Conservation (phyloP, 768 basidiomycete genomes). For the Tremella fuciformis region DNA sequence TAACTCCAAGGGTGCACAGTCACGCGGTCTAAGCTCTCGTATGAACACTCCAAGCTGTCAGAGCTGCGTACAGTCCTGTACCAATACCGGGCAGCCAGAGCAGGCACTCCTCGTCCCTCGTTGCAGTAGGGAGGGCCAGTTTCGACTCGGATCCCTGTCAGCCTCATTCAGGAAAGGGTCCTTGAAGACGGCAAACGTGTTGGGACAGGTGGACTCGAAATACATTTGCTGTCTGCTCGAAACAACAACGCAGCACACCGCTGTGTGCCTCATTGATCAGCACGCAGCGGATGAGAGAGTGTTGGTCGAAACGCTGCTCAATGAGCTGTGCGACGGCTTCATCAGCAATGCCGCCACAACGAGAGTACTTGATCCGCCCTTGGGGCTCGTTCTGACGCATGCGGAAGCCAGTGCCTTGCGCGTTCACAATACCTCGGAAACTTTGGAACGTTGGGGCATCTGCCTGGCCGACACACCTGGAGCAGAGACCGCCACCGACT, state of each 20-base stretch:
- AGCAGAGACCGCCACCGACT: conserved; percentile 8
- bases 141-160: too few species aligned
- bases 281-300: conserved; percentile 98
- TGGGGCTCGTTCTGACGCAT: conserved; percentile 63
- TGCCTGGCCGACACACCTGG: conserved; percentile 6
- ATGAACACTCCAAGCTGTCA: too few species aligned
- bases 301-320: conserved; percentile 78
- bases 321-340: conserved; percentile 68
- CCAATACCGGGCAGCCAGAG: too few species aligned
- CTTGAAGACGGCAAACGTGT: conserved; percentile 61
- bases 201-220: conserved; percentile 86
- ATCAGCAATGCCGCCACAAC: conserved; percentile 54
- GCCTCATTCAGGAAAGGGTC: not conserved
- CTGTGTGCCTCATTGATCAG: conserved; percentile 81
- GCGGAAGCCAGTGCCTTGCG: conserved; percentile 62
- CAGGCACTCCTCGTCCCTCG: too few species aligned
- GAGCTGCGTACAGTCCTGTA: too few species aligned
- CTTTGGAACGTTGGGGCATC: conserved; percentile 48
- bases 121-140: too few species aligned
- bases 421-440: conserved; percentile 9
- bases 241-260: conserved; percentile 36
- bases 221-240: conserved; percentile 68
- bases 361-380: conserved; percentile 54
- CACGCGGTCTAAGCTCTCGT: too few species aligned
- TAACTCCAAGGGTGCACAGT: too few species aligned